phyloP scores from a whole-genome alignment of 768 basidiomycete genomes.

The Auricularia heimuer region DNA sequence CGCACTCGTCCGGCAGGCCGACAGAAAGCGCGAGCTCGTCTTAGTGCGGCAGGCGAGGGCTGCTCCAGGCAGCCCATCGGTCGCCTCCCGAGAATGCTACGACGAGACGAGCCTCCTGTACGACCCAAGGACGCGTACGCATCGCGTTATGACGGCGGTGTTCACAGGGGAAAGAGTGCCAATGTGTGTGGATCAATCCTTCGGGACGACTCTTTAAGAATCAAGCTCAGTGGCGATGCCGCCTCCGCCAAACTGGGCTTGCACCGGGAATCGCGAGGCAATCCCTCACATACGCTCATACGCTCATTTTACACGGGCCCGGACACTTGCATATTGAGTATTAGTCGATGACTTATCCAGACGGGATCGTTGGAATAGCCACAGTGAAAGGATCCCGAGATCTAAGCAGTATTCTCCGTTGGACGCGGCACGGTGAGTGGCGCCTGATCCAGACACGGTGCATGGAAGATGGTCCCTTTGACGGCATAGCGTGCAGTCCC shows the following conservation, averaged over 20 bases:
- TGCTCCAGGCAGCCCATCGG: no score
- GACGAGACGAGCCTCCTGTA: background rate
- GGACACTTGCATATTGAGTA: no score
- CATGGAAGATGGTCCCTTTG: conserved; percentile 4
- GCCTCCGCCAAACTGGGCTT: no score
- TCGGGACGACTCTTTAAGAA: no score
- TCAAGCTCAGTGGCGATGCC: no score
- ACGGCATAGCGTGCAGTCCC: conserved; percentile 4
- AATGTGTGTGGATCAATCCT: background rate
- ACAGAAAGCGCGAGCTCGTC: background rate
- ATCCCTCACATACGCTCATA: no score
- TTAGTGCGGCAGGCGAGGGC: background rate
- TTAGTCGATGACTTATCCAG: no score
- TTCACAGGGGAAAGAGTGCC: background rate
- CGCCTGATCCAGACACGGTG: conserved; percentile 5
- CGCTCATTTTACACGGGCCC: no score
- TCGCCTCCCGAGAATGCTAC: background rate
- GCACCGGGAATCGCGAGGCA: no score
- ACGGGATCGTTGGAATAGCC: no score
- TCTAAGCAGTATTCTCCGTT: background rate
- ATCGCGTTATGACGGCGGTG: background rate
- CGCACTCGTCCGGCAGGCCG: background rate
- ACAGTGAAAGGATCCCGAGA: no score
- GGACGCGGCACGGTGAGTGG: background rate
- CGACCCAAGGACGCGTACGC: background rate